Conservation (phyloP, 148 eudicot species). For the Fagopyrum homotropicum region DNA sequence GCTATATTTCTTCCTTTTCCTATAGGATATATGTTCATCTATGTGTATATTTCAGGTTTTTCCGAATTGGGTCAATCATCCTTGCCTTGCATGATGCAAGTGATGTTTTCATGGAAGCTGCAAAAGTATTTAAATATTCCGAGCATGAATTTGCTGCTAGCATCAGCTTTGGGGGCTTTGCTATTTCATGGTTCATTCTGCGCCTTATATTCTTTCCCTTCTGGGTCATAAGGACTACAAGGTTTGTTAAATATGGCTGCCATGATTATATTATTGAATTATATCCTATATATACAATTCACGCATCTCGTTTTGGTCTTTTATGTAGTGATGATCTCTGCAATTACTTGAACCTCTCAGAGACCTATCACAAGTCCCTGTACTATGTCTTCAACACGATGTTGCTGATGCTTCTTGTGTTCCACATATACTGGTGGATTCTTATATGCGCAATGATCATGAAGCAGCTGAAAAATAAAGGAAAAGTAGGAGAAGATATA, state of each 20-base stretch:
- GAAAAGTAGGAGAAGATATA: constrained; percentile 96
- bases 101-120: constrained; percentile 91
- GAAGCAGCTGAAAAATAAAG: constrained; percentile 77
- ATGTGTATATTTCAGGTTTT: constrained; percentile 43
- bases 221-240: constrained; percentile 69
- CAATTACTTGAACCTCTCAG: constrained; percentile 47
- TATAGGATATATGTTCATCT: neutral
- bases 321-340: constrained; percentile 42
- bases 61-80: constrained; percentile 68
- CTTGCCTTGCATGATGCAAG: constrained; percentile 95
- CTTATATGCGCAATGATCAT: constrained; percentile 82
- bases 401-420: constrained; percentile 76
- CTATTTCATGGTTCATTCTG: constrained; percentile 82
- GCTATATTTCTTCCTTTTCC: neutral
- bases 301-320: constrained; percentile 15
- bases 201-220: constrained; percentile 87
- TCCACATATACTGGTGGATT: constrained; percentile 97
- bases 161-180: constrained; percentile 69
- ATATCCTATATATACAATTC: neutral
- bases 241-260: constrained; percentile 36
- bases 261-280: neutral
- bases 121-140: constrained; percentile 86
- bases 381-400: constrained; percentile 82
- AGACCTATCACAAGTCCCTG: constrained; percentile 29
- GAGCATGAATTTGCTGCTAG: constrained; percentile 92